Evolutionary conservation across 805 yeast species (phyloP).

Genomic region (Cyberlindnera maclurae): DNA sequence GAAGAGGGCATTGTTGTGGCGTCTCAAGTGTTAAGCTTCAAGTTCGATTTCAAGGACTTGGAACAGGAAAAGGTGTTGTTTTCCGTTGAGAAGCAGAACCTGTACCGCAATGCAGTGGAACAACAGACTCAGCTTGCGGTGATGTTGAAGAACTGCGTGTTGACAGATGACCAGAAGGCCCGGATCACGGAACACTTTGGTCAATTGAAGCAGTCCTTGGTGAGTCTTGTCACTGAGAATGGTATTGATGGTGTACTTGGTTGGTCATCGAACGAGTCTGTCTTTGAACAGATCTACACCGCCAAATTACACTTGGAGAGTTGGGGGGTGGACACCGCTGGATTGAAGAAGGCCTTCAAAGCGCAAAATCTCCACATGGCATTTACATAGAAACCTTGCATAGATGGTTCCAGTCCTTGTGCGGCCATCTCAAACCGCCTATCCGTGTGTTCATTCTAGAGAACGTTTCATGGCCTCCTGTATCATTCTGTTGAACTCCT

Average conservation of each 20-base stretch:
- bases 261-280: conserved; percentile 20
- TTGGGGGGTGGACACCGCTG: neutral
- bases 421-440: neutral
- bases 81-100: conserved; percentile 59
- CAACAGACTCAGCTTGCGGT: conserved; percentile 17
- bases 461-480: conserved; percentile 22
- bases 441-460: conserved; percentile 1
- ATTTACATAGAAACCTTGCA: conserved; percentile 1
- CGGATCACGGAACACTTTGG: conserved; percentile 2
- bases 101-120: conserved; percentile 47
- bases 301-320: conserved; percentile 1
- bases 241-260: conserved; percentile 15
- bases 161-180: conserved; percentile 1
- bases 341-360: neutral
- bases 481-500: conserved; percentile 13
- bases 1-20: conserved; percentile 10
- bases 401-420: neutral
- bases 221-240: neutral
- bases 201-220: neutral
- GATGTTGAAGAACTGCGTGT: conserved; percentile 14
- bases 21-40: conserved; percentile 9
- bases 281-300: conserved; percentile 11
- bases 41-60: conserved; percentile 14
- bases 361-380: conserved; percentile 4
- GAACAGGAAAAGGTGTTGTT: conserved; percentile 40